Evolutionary conservation across 176 grass and related monocot genomes (phyloP).

Genomic region (Cymbopogon citratus): DNA sequence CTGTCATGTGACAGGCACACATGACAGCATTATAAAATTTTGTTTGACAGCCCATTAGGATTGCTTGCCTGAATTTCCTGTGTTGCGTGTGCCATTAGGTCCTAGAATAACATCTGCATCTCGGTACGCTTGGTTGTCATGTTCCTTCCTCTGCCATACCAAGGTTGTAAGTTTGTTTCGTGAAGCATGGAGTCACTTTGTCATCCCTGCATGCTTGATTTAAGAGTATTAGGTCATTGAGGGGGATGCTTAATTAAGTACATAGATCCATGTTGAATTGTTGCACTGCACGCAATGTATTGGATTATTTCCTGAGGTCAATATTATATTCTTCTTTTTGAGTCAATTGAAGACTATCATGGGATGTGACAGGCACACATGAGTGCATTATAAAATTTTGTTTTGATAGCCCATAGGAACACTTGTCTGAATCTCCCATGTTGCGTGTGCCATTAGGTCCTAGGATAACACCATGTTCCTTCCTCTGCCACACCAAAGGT

Average conservation of each 20-base stretch:
- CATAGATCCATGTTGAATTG: not conserved
- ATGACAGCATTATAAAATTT: constrained; percentile 22
- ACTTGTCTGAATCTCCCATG: not conserved
- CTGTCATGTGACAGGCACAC: not conserved
- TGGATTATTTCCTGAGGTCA: not conserved
- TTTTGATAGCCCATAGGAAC: constrained; percentile 15
- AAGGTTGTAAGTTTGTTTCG: not conserved
- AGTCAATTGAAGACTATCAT: not conserved
- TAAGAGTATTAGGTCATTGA: not conserved
- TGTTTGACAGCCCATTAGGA: constrained; percentile 7
- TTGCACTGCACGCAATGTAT: not conserved
- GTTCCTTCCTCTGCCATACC: not conserved
- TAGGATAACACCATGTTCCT: not conserved
- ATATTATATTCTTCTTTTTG: not conserved
- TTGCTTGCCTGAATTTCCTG: not conserved
- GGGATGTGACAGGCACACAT: constrained; percentile 17
- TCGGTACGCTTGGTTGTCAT: too few relatives aligned
- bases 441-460: not conserved
- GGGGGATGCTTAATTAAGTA: not conserved
- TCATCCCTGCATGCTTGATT: not conserved
- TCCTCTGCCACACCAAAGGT: not conserved
- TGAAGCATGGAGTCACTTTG: too few relatives aligned
- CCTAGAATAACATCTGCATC: not conserved
- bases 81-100: not conserved
- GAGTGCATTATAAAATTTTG: constrained; percentile 19